Evolutionary conservation across 2,329 filamentous ascomycete species (phyloP).

Genomic region (Trichophyton benhamiae): DNA sequence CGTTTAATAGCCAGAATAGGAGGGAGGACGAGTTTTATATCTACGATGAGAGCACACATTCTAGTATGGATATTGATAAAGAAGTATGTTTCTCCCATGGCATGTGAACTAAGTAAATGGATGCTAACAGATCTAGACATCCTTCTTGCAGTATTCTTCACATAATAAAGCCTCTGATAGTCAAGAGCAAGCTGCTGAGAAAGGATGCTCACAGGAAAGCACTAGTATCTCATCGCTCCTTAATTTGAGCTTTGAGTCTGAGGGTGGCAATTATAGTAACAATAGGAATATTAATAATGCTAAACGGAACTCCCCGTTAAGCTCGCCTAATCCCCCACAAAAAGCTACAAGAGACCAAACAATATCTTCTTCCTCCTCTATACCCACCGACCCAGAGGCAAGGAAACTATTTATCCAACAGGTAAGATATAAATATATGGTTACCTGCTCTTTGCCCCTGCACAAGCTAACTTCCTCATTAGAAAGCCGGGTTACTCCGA

Average conservation of each 20-base stretch:
- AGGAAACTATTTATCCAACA: conserved; percentile 31
- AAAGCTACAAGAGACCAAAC: neutral
- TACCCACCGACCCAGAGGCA: conserved; percentile 26
- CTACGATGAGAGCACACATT: conserved; percentile 15
- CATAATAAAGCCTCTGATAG: conserved; percentile 1
- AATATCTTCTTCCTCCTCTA: conserved; percentile 11
- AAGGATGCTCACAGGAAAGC: conserved; percentile 8
- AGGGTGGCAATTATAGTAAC: conserved; percentile 9
- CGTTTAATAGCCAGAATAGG: conserved; percentile 10
- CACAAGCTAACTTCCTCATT: neutral
- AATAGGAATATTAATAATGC: neutral
- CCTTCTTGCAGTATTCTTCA: conserved; percentile 5
- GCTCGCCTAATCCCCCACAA: conserved; percentile 14
- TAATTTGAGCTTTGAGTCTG: conserved; percentile 14
- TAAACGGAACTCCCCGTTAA: conserved; percentile 11
- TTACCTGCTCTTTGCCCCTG: neutral
- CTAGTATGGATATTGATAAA: conserved; percentile 11
- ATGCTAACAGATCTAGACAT: conserved; percentile 4
- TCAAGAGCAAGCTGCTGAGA: neutral
- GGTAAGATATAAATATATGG: conserved; percentile 15
- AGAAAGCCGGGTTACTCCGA: conserved; percentile 32
- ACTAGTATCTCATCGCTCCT: conserved; percentile 12
- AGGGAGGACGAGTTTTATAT: conserved; percentile 15
- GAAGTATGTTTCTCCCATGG: conserved; percentile 12
- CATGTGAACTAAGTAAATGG: neutral